Conservation (phyloP, 306 rosid species). For the Lotus japonicus region DNA sequence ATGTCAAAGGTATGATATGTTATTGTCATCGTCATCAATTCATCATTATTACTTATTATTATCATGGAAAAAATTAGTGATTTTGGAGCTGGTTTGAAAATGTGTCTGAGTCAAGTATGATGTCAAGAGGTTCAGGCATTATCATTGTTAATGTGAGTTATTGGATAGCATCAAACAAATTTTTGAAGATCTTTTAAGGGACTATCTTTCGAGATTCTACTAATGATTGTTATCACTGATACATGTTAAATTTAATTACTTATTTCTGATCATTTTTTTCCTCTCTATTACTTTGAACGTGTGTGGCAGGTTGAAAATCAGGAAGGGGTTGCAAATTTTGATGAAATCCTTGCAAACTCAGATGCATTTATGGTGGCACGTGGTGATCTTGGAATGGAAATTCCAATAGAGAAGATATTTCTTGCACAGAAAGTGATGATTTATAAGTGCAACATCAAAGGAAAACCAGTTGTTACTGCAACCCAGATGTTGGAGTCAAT, state of each 20-base stretch:
- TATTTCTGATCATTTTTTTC: background rate
- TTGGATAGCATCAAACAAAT: background rate
- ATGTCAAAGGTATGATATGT: slow-evolving; percentile 77
- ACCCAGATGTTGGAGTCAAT: slow-evolving; percentile 64
- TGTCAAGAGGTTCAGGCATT: slow-evolving; percentile 4
- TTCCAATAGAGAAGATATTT: slow-evolving; percentile 91
- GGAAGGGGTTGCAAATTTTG: slow-evolving; percentile 96
- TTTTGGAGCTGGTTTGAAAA: background rate
- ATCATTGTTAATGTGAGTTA: background rate
- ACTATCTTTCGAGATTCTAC: background rate
- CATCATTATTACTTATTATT: too few relatives aligned
- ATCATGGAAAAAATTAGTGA: background rate
- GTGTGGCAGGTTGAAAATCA: slow-evolving; percentile 81
- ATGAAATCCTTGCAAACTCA: slow-evolving; percentile 79
- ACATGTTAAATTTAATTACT: background rate
- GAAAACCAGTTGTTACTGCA: slow-evolving; percentile 94
- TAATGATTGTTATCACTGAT: background rate
- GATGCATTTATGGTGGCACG: slow-evolving; percentile 98
- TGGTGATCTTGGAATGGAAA: slow-evolving; percentile 98
- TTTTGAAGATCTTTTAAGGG: background rate
- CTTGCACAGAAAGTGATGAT: slow-evolving; percentile 97
- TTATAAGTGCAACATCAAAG: slow-evolving; percentile 93
- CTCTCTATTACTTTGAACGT: background rate
- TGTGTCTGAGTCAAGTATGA: background rate
- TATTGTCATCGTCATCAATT: background rate